phyloP scores from a whole-genome alignment of 208 protist genomes.

The Trypanosoma congolense region DNA sequence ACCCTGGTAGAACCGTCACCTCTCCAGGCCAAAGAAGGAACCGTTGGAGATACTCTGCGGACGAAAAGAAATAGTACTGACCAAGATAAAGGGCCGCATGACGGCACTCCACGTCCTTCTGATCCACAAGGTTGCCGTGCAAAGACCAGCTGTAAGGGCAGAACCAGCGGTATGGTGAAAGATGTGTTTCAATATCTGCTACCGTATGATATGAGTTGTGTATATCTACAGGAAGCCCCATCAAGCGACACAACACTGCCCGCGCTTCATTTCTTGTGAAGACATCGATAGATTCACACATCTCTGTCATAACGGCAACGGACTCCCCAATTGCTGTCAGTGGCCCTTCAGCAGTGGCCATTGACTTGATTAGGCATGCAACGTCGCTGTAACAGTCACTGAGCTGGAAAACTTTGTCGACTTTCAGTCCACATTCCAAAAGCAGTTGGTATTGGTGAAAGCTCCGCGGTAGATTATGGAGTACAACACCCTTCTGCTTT shows the following conservation, averaged over 20 bases:
- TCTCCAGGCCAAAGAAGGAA: slow-evolving; percentile 63
- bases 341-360: slow-evolving; percentile 14
- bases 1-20: slow-evolving; percentile 38
- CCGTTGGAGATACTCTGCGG: slow-evolving; percentile 34
- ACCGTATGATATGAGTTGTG: slow-evolving; percentile 39
- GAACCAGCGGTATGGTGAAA: slow-evolving; percentile 71
- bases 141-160: slow-evolving; percentile 82
- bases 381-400: slow-evolving; percentile 17
- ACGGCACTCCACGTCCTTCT: slow-evolving; percentile 13
- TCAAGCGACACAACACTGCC: slow-evolving; percentile 23
- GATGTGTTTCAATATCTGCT: slow-evolving; percentile 24
- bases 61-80: slow-evolving; percentile 77
- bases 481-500: slow-evolving; percentile 58
- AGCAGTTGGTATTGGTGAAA: slow-evolving; percentile 27
- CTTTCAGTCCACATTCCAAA: not conserved
- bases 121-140: slow-evolving; percentile 44
- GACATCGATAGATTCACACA: slow-evolving; percentile 50
- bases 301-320: slow-evolving; percentile 42
- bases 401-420: slow-evolving; percentile 23
- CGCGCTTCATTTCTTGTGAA: slow-evolving; percentile 33
- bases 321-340: slow-evolving; percentile 31
- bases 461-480: slow-evolving; percentile 67
- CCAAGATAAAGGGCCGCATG: slow-evolving; percentile 57
- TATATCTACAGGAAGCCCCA: slow-evolving; percentile 55
- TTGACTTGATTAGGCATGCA: slow-evolving; percentile 5